Conservation (phyloP, 441 rosid genomes). For the Erodium moschatum region DNA sequence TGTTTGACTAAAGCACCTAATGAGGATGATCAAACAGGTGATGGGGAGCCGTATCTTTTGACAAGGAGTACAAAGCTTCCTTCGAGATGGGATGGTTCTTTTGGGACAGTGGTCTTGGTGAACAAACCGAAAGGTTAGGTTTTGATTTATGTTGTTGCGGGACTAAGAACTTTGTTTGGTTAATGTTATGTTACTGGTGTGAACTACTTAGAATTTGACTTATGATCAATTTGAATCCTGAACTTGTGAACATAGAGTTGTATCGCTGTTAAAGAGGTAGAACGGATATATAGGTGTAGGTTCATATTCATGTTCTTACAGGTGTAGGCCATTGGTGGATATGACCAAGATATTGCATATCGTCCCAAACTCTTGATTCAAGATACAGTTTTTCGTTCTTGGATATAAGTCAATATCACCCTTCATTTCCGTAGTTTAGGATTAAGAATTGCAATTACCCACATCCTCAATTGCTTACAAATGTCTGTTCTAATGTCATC, state of each 20-base stretch:
- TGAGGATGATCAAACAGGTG: slow-evolving; percentile 41
- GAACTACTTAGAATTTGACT: background rate
- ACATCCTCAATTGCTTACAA: slow-evolving; percentile 3
- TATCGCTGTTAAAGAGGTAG: background rate
- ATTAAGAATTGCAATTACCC: slow-evolving; percentile 1
- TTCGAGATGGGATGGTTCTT: slow-evolving; percentile 73
- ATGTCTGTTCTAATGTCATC: slow-evolving; percentile 3
- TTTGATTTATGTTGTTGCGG: slow-evolving; percentile 2
- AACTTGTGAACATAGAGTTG: background rate
- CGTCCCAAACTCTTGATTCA: too few species aligned
- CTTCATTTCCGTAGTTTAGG: slow-evolving; percentile 11
- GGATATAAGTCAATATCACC: too few species aligned
- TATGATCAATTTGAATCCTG: background rate
- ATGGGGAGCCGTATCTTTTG: slow-evolving; percentile 63
- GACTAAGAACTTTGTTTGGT: background rate
- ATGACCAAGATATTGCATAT: background rate
- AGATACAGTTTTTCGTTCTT: too few species aligned
- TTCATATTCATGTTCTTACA: background rate
- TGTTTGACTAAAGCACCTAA: slow-evolving; percentile 60
- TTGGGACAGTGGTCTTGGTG: slow-evolving; percentile 74
- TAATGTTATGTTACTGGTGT: background rate
- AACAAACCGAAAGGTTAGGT: slow-evolving; percentile 83
- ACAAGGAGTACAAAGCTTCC: slow-evolving; percentile 77
- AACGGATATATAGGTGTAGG: background rate
- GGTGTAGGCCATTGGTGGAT: too few species aligned